Base-by-base conservation (phyloP, 1,139 yeast species). In the Debaryomycetaceae sp. region DNA sequence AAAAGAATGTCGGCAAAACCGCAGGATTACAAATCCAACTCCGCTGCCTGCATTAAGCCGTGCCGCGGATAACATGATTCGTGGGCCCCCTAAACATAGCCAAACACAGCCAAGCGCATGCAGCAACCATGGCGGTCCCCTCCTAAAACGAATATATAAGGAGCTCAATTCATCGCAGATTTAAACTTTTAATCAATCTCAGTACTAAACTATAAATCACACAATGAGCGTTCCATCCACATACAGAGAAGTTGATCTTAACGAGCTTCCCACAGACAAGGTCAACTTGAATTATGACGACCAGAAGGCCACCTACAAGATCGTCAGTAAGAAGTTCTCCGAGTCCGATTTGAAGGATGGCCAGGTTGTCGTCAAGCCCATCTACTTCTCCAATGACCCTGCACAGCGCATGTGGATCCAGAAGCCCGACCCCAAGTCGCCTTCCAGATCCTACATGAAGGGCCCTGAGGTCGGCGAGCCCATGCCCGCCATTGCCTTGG, bases 331-430 rank as follows among this genome's bases (percentile, higher is more conserved):
- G 11, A 21, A 38, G 2, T 27, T 37, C 9, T 32, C 35, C 5
- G 34, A 31, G 22, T 27, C 23, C 5, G 29, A 24, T 4, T 19
- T 47, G 11, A 34, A 40, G 13, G 48, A 43, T 3, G 54, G 51
- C 12, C 41, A 50, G 21, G 30, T 52, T 15, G 34, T 43, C 10
- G 40, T 51, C 33, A 52, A 48, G 41, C 19, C 40, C 2, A 32
- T 49, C 28, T 46, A 45, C 31, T 36, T 55, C 26, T 53, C 58
- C 29, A 54, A 55, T 34, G 61, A 55, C 35, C 61, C 61, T 10
- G 40, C 58, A 12, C 59, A 55, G 38, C 46, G 59, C 44, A 39
- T 39, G 10, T 53, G 55, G 54, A 50, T 55, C 27, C 42, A 44
- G 18, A 45, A 48, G 26, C n/a, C 10, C 10, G 25, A 12, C 10